Evolutionary conservation across 805 yeast species (phyloP).

Genomic region (Pichia scutulata): DNA sequence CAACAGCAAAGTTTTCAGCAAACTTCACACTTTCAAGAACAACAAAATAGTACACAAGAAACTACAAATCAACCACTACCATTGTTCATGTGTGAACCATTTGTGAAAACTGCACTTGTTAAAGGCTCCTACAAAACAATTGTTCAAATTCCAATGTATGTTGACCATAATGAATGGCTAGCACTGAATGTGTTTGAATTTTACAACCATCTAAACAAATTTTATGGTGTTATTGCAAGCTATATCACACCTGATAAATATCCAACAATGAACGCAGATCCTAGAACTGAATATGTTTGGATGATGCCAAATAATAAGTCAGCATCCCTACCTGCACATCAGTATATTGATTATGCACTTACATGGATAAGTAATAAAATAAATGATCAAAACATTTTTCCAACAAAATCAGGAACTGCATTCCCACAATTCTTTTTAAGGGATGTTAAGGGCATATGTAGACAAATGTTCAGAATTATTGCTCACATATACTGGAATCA

Average conservation of each 20-base stretch:
- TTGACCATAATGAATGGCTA: slow-evolving; percentile 92
- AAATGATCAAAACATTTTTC: slow-evolving; percentile 84
- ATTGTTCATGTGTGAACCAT: slow-evolving; percentile 84
- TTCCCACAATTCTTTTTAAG: slow-evolving; percentile 80
- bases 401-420: slow-evolving; percentile 83
- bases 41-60: slow-evolving; percentile 13
- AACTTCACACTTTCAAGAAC: slow-evolving; percentile 13
- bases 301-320: slow-evolving; percentile 63
- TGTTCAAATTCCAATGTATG: slow-evolving; percentile 90
- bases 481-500: slow-evolving; percentile 95
- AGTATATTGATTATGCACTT: slow-evolving; percentile 85
- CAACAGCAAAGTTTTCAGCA: slow-evolving; percentile 13
- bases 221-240: slow-evolving; percentile 85
- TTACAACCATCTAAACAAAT: slow-evolving; percentile 76
- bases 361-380: slow-evolving; percentile 85
- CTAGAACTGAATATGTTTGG: slow-evolving; percentile 87
- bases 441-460: slow-evolving; percentile 78
- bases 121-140: slow-evolving; percentile 96
- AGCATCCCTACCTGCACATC: slow-evolving; percentile 82
- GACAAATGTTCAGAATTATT: slow-evolving; percentile 91
- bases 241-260: slow-evolving; percentile 83
- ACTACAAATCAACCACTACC: slow-evolving; percentile 32
- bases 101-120: slow-evolving; percentile 86
- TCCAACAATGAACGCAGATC: slow-evolving; percentile 95
- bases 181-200: slow-evolving; percentile 89